Conservation (phyloP, 805 yeast genomes). For the Alloascoidea africana region DNA sequence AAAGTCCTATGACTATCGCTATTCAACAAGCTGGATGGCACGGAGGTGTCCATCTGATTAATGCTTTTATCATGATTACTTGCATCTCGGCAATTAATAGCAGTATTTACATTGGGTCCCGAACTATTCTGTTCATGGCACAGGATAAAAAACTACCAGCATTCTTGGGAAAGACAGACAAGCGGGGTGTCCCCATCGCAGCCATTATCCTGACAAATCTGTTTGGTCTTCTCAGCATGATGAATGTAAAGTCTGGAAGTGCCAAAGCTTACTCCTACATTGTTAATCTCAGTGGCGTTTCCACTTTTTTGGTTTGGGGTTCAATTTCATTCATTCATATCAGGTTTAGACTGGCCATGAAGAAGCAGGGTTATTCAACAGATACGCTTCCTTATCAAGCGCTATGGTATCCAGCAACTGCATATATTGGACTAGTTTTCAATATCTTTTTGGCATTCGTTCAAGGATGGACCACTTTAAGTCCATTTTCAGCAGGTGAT, state of each 20-base stretch:
- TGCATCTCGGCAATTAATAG: slow-evolving; percentile 59
- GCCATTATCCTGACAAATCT: slow-evolving; percentile 40
- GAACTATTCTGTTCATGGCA: slow-evolving; percentile 53
- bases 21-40: slow-evolving; percentile 36
- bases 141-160: slow-evolving; percentile 45
- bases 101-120: slow-evolving; percentile 52
- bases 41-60: slow-evolving; percentile 35
- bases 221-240: slow-evolving; percentile 39
- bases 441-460: slow-evolving; percentile 39
- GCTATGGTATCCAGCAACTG: slow-evolving; percentile 34
- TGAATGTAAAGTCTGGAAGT: slow-evolving; percentile 44
- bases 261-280: slow-evolving; percentile 44
- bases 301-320: slow-evolving; percentile 58
- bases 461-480: slow-evolving; percentile 52
- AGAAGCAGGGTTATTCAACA: slow-evolving; percentile 22
- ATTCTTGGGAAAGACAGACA: slow-evolving; percentile 33
- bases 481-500: slow-evolving; percentile 40
- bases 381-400: slow-evolving; percentile 39
- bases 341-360: slow-evolving; percentile 37
- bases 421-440: slow-evolving; percentile 31
- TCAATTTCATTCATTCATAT: slow-evolving; percentile 38
- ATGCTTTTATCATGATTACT: slow-evolving; percentile 46
- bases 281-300: slow-evolving; percentile 49
- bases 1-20: slow-evolving; percentile 31
- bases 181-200: slow-evolving; percentile 47